A percentile compares a stretch with the other conserved stretches of the same genome.
These are phyloP conservation scores for Apiospora arundinis DNA, from an alignment of 2,329 filamentous ascomycete species.

Conservation along the genomic window DNA sequence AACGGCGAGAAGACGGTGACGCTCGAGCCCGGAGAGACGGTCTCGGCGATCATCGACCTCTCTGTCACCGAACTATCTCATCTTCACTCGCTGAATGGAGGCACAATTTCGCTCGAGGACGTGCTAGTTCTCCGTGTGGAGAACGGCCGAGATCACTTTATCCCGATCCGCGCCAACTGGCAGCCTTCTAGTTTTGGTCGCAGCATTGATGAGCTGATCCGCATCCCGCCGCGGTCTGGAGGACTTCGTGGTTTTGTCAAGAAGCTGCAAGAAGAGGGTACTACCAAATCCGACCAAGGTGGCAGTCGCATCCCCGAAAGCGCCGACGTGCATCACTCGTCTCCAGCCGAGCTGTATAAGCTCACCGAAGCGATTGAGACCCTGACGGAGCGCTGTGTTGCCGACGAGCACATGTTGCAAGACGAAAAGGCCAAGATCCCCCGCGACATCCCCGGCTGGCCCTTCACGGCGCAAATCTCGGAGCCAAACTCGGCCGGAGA, in stretches of 20 bases:
- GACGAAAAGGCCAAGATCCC: constrained; percentile 59
- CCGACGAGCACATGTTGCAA: constrained; percentile 66
- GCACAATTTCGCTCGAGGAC: constrained; percentile 73
- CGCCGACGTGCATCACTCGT: constrained; percentile 73
- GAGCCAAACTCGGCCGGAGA: constrained; percentile 18
- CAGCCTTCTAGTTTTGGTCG: constrained; percentile 81
- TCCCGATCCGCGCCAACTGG: constrained; percentile 82
- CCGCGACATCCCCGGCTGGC: constrained; percentile 62
- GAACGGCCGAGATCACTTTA: constrained; percentile 88
- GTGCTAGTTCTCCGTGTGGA: constrained; percentile 85
- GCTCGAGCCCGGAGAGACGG: constrained; percentile 84
- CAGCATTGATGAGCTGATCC: constrained; percentile 86
- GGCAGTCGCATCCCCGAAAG: constrained; percentile 57
- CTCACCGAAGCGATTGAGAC: constrained; percentile 80
- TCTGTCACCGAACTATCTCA: constrained; percentile 68
- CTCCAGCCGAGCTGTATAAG: constrained; percentile 86
- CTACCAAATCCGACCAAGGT: constrained; percentile 24
- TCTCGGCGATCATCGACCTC: constrained; percentile 71
- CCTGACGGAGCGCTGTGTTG: constrained; percentile 61
- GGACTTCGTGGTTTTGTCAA: constrained; percentile 67
- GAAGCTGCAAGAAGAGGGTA: constrained; percentile 37
- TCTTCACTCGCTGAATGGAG: constrained; percentile 75
- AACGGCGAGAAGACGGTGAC: constrained; percentile 58
- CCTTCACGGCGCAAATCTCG: constrained; percentile 50
- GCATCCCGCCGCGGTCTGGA: constrained; percentile 74